Evolutionary conservation across 176 grass and related monocot species (phyloP).

Genomic region (Bolboschoenus planiculmis): DNA sequence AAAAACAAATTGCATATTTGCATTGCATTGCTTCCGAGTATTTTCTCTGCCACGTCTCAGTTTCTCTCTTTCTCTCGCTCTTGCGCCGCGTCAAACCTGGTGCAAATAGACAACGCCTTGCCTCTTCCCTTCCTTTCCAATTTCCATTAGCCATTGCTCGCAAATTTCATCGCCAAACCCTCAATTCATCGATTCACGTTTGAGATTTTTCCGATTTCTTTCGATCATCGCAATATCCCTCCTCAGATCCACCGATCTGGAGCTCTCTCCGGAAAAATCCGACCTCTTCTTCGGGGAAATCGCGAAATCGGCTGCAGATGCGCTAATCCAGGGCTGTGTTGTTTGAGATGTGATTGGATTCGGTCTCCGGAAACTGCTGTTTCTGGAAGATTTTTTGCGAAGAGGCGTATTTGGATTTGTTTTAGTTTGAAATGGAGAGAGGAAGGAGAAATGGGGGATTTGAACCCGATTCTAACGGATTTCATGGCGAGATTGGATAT

Average conservation of each 20-base stretch:
- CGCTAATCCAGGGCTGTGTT: not conserved
- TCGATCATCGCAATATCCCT: not conserved
- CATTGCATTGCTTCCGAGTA: constrained; percentile 16
- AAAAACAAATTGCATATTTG: not conserved
- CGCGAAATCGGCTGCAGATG: not conserved
- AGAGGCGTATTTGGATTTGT: not conserved
- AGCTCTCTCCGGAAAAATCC: constrained; percentile 16
- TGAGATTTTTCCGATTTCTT: not conserved
- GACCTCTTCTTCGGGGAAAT: not conserved
- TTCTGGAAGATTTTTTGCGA: constrained; percentile 21
- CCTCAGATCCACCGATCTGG: constrained; percentile 25
- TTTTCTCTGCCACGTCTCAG: not conserved
- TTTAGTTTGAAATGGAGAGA: constrained; percentile 14
- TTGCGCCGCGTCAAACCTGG: constrained; percentile 42
- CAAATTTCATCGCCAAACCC: not conserved
- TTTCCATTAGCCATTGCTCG: not conserved
- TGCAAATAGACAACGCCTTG: not conserved
- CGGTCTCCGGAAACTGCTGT: constrained; percentile 39
- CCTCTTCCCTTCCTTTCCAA: not conserved
- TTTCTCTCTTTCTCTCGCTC: not conserved
- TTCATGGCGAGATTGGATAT: constrained; percentile 28
- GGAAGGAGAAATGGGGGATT: constrained; percentile 17
- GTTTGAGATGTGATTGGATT: constrained; percentile 49
- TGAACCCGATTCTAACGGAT: constrained; percentile 31
- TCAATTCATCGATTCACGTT: not conserved